phyloP scores from a whole-genome alignment of 495 filamentous ascomycete species.

The Hypoxylon crocopeplum region DNA sequence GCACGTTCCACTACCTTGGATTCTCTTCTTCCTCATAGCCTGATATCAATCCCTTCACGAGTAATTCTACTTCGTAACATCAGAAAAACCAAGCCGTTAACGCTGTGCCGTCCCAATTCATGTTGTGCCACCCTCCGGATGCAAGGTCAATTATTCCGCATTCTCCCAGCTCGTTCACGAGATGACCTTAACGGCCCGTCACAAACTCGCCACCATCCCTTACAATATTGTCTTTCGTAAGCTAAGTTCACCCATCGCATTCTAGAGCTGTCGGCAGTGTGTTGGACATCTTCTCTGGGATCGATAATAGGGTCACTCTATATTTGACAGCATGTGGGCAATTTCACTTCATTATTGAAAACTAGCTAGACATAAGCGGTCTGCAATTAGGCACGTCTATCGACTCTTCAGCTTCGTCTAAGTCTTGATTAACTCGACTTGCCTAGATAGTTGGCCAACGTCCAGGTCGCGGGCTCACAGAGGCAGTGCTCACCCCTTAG shows the following conservation, averaged over 20 bases:
- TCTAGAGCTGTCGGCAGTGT: conserved; percentile 14
- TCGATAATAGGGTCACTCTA: conserved; percentile 5
- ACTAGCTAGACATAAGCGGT: background rate
- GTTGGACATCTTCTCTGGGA: background rate
- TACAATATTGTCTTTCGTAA: background rate
- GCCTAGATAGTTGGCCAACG: too few species aligned
- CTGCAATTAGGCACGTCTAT: too few species aligned
- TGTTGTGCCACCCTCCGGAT: conserved; percentile 27
- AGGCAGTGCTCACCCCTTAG: too few species aligned
- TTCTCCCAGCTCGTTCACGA: conserved; percentile 16
- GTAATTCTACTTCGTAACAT: too few species aligned
- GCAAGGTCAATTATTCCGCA: conserved; percentile 20
- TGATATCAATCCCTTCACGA: conserved; percentile 11
- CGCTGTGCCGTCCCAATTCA: conserved; percentile 8
- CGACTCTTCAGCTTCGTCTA: too few species aligned
- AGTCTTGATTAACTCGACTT: too few species aligned
- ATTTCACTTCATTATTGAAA: background rate
- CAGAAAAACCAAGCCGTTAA: too few species aligned
- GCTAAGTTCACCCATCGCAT: conserved; percentile 6
- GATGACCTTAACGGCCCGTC: conserved; percentile 1
- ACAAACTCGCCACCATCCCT: background rate
- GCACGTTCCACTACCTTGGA: conserved; percentile 9
- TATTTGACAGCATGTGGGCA: background rate
- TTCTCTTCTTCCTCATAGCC: conserved; percentile 26
- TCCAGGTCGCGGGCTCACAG: too few species aligned